Base-by-base conservation (phyloP, 2,329 filamentous ascomycete species). In the Monosporascus ibericus region DNA sequence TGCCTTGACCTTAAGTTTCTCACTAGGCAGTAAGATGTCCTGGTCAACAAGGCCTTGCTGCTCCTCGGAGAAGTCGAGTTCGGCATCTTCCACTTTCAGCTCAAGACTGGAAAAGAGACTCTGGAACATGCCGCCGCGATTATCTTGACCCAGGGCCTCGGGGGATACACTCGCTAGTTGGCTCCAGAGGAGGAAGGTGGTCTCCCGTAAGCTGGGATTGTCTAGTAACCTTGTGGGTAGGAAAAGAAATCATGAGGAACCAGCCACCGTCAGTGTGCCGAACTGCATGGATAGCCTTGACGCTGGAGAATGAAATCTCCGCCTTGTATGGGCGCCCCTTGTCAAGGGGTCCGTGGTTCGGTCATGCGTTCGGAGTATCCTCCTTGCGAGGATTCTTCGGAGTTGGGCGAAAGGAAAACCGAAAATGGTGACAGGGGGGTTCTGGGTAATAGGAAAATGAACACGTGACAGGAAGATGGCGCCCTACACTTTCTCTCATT, bases 141-240 rank as follows among this genome's bases (percentile, higher is more conserved):
- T 92, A 53, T 88, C 85, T 9, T 9, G 30, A 52, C 84, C 82
- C 57, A 95, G 92, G 92, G 51, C 91, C 79, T 65, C 89, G 87
- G 63, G 63, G 87, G 85, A 71, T 8, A 97, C 90, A 75, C 95
- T 95, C 56, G 92, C 88, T 67, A 99, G 85, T 40, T 89, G 90
- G 59, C 90, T 91, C 92, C 94, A 99, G 51, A 99, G 80, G 57
- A 97, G 95, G 74, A 96, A 99, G 68, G 90, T 96, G 56, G 91
- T 96, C 77, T 99, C 94, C 71, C 91, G 89, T 49, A 97, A 84
- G 52, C 92, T 84, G 40, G 92, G 88, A 73, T 96, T 92, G 62
- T 90, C 92, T 3, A 99, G 84, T 14, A 14, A 34, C 30, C 4
- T 14, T 34, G 30, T 34, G 14, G 30, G 14, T 14, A 34, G 30